Evolutionary conservation across 1,284 basidiomycete species (phyloP).

Genomic region (Inonotus obliquus): DNA sequence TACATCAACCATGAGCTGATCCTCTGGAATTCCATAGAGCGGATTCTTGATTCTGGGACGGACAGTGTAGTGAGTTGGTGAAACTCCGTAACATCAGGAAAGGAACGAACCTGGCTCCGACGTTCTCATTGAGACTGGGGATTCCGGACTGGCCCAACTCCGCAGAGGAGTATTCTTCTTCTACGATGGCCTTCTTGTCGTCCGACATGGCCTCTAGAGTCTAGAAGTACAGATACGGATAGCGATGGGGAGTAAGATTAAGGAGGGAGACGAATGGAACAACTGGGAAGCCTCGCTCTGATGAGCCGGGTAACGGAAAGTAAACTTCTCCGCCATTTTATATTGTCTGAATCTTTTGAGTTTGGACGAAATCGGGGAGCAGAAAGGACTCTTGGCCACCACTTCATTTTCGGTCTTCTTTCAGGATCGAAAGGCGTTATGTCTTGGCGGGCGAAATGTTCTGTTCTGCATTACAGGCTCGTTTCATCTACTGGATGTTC

Average conservation of each 20-base stretch:
- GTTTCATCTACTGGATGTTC: not conserved
- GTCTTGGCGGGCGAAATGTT: not conserved
- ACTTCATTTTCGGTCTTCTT: too few relatives aligned
- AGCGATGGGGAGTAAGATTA: not conserved
- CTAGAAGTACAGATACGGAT: not conserved
- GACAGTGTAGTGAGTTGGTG: not conserved
- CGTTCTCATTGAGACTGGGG: not conserved
- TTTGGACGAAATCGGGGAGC: not conserved
- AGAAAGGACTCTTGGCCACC: not conserved
- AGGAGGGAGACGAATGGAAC: not conserved
- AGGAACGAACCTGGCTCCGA: not conserved
- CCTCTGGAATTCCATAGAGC: conserved; percentile 41
- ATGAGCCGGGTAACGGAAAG: not conserved
- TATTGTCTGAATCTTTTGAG: not conserved
- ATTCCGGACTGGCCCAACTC: not conserved
- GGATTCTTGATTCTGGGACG: conserved; percentile 46
- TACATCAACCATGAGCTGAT: conserved; percentile 40
- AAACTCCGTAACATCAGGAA: not conserved
- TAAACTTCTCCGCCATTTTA: not conserved
- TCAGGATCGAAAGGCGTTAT: not conserved
- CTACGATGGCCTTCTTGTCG: not conserved
- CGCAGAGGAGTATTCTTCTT: not conserved
- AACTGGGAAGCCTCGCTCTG: not conserved
- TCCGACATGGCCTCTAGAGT: not conserved
- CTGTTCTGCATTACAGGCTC: not conserved